phyloP scores from a whole-genome alignment of 2,329 filamentous ascomycete species.

The Aspergillus bombycis region DNA sequence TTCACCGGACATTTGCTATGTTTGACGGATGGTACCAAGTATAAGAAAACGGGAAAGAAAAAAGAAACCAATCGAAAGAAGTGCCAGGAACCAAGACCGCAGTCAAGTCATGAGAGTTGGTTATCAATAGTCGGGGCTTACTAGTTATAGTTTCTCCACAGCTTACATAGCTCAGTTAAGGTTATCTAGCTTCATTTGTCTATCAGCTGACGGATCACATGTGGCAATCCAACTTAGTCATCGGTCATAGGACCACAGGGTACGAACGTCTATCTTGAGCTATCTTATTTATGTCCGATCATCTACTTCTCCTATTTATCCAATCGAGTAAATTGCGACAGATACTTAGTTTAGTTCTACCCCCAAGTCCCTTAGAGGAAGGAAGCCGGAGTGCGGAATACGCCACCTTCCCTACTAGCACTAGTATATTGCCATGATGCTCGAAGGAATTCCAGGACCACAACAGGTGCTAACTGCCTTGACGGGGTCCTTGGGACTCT shows the following conservation, averaged over 20 bases:
- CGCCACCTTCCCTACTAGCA: slow-evolving; percentile 9
- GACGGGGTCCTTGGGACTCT: slow-evolving; percentile 34
- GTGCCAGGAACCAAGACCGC: background rate
- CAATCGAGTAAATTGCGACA: background rate
- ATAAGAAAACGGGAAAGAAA: background rate
- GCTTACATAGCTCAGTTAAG: background rate
- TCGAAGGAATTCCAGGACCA: slow-evolving; percentile 35
- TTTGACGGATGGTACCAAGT: too few species aligned
- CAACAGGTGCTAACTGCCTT: slow-evolving; percentile 40
- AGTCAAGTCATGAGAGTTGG: background rate
- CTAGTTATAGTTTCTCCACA: background rate
- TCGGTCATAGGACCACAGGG: slow-evolving; percentile 14
- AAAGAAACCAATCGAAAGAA: background rate
- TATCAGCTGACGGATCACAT: slow-evolving; percentile 16
- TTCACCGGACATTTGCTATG: too few species aligned
- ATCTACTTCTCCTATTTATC: background rate
- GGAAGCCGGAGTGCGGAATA: background rate
- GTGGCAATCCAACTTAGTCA: slow-evolving; percentile 14
- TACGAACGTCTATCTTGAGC: slow-evolving; percentile 8
- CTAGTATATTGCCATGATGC: slow-evolving; percentile 15
- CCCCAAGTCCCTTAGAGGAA: background rate
- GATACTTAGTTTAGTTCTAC: background rate
- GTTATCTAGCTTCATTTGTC: background rate
- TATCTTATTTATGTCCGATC: background rate
- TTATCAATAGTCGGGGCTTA: background rate